Conservation (phyloP, 495 filamentous ascomycete species). For the Aspergillus leporis region DNA sequence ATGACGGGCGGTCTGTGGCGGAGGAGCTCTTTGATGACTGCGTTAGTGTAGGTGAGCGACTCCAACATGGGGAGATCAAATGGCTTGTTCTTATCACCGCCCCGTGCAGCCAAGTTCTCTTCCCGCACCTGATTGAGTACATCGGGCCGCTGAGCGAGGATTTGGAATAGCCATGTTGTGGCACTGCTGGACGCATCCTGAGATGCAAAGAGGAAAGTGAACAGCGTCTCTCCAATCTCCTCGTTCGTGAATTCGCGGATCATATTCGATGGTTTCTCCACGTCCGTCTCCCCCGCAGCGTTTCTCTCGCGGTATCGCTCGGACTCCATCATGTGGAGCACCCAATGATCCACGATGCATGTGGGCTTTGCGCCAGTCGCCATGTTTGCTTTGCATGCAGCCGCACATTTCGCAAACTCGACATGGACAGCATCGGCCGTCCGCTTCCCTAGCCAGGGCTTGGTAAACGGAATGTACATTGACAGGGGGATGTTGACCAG, state of each 20-base stretch:
- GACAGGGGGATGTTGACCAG: constrained; percentile 84
- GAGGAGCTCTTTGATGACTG: constrained; percentile 86
- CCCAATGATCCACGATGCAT: constrained; percentile 91
- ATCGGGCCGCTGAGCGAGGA: constrained; percentile 85
- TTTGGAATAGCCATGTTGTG: constrained; percentile 88
- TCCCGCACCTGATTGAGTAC: constrained; percentile 78
- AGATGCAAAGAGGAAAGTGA: constrained; percentile 95
- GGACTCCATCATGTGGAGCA: constrained; percentile 79
- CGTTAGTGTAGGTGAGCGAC: constrained; percentile 81
- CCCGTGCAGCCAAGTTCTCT: constrained; percentile 74
- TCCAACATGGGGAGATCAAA: constrained; percentile 82
- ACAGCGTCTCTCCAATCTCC: constrained; percentile 87
- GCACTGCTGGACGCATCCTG: constrained; percentile 94
- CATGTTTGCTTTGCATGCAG: constrained; percentile 85
- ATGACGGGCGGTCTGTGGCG: constrained; percentile 90
- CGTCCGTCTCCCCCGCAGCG: constrained; percentile 62
- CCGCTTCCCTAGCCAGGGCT: constrained; percentile 89
- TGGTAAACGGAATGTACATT: constrained; percentile 92
- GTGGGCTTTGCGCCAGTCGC: constrained; percentile 73
- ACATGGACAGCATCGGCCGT: constrained; percentile 80
- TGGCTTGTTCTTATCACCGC: constrained; percentile 65
- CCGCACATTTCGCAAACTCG: constrained; percentile 83
- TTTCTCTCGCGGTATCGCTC: constrained; percentile 64
- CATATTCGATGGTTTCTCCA: constrained; percentile 73
- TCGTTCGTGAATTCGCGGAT: constrained; percentile 83